phyloP scores from a whole-genome alignment of 2,329 filamentous ascomycete genomes.

The Phialocephala sp. region DNA sequence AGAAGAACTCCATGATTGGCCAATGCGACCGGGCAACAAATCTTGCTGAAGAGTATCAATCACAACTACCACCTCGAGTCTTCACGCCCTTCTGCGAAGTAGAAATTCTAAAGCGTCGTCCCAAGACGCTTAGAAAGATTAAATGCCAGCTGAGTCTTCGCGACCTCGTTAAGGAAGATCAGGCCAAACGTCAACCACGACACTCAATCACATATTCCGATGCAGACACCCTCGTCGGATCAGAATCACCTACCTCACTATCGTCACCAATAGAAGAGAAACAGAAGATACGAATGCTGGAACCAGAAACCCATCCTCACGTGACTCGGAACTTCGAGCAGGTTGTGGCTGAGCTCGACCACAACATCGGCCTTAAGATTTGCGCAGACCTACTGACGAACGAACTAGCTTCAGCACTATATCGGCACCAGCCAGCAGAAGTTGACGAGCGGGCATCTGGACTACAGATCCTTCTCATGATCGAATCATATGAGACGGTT shows the following conservation, averaged over 20 bases:
- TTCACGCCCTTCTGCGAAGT: slow-evolving; percentile 16
- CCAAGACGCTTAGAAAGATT: slow-evolving; percentile 36
- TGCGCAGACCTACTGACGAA: slow-evolving; percentile 39
- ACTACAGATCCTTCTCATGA: slow-evolving; percentile 42
- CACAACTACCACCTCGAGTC: slow-evolving; percentile 27
- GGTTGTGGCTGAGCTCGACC: slow-evolving; percentile 15
- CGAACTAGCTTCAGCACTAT: slow-evolving; percentile 35
- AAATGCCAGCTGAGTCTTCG: slow-evolving; percentile 40
- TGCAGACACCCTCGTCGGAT: slow-evolving; percentile 34
- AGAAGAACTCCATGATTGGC: slow-evolving; percentile 24
- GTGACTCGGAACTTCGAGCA: not conserved
- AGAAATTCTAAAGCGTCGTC: slow-evolving; percentile 8
- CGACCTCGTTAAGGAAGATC: slow-evolving; percentile 33
- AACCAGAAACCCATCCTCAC: slow-evolving; percentile 5
- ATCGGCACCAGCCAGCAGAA: slow-evolving; percentile 27
- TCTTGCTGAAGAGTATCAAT: slow-evolving; percentile 37
- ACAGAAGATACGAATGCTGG: slow-evolving; percentile 4
- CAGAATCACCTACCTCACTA: slow-evolving; percentile 27
- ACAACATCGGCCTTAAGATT: slow-evolving; percentile 39
- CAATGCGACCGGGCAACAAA: slow-evolving; percentile 28
- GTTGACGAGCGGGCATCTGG: slow-evolving; percentile 33
- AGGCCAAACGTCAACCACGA: slow-evolving; percentile 19
- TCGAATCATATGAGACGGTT: slow-evolving; percentile 41
- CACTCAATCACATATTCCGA: slow-evolving; percentile 18
- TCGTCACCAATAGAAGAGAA: slow-evolving; percentile 5